Evolutionary conservation across 306 rosid genomes (phyloP).

Genomic region (Neltuma alba): DNA sequence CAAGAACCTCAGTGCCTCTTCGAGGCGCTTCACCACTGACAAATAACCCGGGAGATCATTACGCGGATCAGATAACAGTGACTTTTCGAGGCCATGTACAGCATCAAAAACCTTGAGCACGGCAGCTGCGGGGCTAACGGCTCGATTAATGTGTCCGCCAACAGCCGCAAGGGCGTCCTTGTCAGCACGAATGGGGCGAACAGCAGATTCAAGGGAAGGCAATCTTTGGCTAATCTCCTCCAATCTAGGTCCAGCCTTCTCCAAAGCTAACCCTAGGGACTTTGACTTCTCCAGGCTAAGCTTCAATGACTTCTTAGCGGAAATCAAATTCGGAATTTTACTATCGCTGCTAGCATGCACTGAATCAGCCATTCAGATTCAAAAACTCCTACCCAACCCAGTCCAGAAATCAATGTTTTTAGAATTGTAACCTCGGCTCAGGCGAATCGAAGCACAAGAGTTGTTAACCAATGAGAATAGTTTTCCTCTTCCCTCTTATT

Average conservation of each 20-base stretch:
- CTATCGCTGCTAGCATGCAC: constrained; percentile 34
- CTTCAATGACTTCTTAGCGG: constrained; percentile 78
- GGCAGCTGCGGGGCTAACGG: constrained; percentile 96
- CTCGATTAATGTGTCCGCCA: constrained; percentile 95
- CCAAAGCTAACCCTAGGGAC: constrained; percentile 66
- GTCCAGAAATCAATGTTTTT: constrained; percentile 28
- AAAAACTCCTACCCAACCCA: constrained; percentile 32
- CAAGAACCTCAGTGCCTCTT: constrained; percentile 87
- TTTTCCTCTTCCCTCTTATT: background rate
- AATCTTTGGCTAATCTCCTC: constrained; percentile 75
- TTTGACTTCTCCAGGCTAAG: constrained; percentile 82
- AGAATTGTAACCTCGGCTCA: constrained; percentile 27
- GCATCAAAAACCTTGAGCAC: constrained; percentile 99
- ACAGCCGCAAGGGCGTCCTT: constrained; percentile 86
- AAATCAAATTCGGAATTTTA: constrained; percentile 58
- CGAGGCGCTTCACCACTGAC: constrained; percentile 86
- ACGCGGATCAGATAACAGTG: constrained; percentile 78
- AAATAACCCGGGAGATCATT: constrained; percentile 83
- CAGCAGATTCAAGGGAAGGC: constrained; percentile 80
- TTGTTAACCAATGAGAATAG: constrained; percentile 19
- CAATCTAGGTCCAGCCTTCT: constrained; percentile 79
- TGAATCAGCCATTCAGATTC: constrained; percentile 64
- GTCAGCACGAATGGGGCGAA: constrained; percentile 89
- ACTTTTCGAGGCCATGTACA: constrained; percentile 95
- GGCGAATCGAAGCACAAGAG: constrained; percentile 7